These are phyloP conservation scores for Stachybotrys echinatus DNA, from an alignment of 2,329 filamentous ascomycete species.

Conservation along the genomic window DNA sequence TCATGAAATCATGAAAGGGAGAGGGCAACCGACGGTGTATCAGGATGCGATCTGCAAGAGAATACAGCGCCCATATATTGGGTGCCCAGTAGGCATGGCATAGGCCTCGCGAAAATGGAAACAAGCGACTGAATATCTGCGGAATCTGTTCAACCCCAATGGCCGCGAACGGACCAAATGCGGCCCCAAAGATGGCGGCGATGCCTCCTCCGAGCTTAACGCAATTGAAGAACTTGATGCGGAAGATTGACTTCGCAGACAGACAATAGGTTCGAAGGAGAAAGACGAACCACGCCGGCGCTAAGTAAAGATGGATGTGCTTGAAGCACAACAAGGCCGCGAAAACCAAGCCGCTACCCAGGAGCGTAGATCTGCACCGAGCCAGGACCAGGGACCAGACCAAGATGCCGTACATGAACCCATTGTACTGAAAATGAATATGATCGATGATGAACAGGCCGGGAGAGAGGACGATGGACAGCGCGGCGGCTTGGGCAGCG, in stretches of 20 bases:
- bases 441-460: slow-evolving; percentile 96
- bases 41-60: slow-evolving; percentile 77
- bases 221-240: slow-evolving; percentile 71
- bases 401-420: slow-evolving; percentile 87
- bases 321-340: slow-evolving; percentile 87
- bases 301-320: slow-evolving; percentile 96
- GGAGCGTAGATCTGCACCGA: slow-evolving; percentile 66
- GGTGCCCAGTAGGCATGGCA: slow-evolving; percentile 99
- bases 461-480: slow-evolving; percentile 87
- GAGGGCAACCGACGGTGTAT: slow-evolving; percentile 62
- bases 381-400: slow-evolving; percentile 82
- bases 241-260: slow-evolving; percentile 68
- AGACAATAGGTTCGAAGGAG: slow-evolving; percentile 87
- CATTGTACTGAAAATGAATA: slow-evolving; percentile 99
- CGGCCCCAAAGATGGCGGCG: slow-evolving; percentile 63
- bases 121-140: slow-evolving; percentile 78
- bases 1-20: no score
- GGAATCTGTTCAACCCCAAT: slow-evolving; percentile 65
- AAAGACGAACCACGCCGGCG: slow-evolving; percentile 92
- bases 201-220: slow-evolving; percentile 78
- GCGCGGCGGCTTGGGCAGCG: slow-evolving; percentile 76
- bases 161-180: slow-evolving; percentile 82
- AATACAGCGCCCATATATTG: slow-evolving; percentile 96
- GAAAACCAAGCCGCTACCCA: slow-evolving; percentile 78
- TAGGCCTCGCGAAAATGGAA: slow-evolving; percentile 88